Base-by-base conservation (phyloP, 176 grass and related monocot genomes). In the Triticum timopheevii region DNA sequence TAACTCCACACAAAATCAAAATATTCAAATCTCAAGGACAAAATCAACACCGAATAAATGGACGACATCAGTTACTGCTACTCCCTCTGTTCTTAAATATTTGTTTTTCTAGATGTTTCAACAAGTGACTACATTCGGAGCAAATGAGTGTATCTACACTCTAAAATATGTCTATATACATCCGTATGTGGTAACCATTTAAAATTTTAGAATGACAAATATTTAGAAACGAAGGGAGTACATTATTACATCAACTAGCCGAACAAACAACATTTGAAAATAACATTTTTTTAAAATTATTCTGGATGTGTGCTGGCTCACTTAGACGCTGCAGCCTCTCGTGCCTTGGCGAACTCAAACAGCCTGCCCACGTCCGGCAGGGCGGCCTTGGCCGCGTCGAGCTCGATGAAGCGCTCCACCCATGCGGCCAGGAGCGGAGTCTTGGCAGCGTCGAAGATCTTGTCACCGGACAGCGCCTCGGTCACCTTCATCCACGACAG, bases 291-390 rank as follows among this genome's bases (percentile, higher is more conserved):
- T 7, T 25, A 25, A 25, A 56, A 19, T 56, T 20, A 56, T 54
- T 56, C 52, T 19, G 52, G 6, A 58, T 58, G 2, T 20, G 7
- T 58, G 54, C 54, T 58, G 0, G 54, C 7, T 58, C 54, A 58
- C 2, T 34, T 67, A 2, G 65, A 67, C 25, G 31, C 54, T 7
- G 11, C 77, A 67, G 65, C 65, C 27, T 16, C 24, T 64, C 12
- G 6, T 7, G 35, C 38, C 22, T 39, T 85, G 11, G n/a, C 30
- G 2, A 42, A 73, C 65, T 84, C 87, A 39, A 83, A 15, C 28
- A 89, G 1, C 44, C 13, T 84, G 20, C 83, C 64, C 2, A 25
- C 61, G 7, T 65, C 70, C 16, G 81, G 87, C 39, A 81, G 19
- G 54, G 54, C 54, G 6, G 7, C 19, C 54, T 58, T 58, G 17